Conservation (phyloP, 169 alveolate genomes). For the Eimeria acervulina region DNA sequence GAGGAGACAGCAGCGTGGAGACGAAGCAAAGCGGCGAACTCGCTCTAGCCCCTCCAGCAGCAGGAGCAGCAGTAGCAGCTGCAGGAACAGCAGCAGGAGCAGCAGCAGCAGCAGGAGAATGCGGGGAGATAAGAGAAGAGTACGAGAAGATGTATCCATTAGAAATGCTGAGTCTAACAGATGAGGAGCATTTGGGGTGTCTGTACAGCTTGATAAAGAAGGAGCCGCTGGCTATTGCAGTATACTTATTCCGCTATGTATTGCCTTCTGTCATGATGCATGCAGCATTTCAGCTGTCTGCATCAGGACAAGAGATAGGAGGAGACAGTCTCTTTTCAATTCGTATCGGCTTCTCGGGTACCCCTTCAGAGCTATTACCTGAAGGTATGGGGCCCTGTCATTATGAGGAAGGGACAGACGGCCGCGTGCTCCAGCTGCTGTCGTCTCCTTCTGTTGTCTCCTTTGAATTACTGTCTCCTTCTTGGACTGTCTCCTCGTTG, state of each 20-base stretch:
- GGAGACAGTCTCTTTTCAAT: slow-evolving; percentile 92
- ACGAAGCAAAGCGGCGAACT: not conserved
- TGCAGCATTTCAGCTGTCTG: slow-evolving; percentile 92
- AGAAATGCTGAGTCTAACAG: slow-evolving; percentile 91
- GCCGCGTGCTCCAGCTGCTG: slow-evolving; percentile 90
- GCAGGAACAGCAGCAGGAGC: slow-evolving; percentile 8
- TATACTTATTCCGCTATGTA: slow-evolving; percentile 89
- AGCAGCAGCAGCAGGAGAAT: slow-evolving; percentile 12
- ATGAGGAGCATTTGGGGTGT: slow-evolving; percentile 89
- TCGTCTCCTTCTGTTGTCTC: slow-evolving; percentile 88
- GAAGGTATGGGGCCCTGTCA: slow-evolving; percentile 92
- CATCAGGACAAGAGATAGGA: slow-evolving; percentile 95
- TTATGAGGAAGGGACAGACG: slow-evolving; percentile 94
- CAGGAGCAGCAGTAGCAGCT: not conserved
- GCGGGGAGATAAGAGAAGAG: not conserved
- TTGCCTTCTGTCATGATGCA: slow-evolving; percentile 93
- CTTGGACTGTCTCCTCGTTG: slow-evolving; percentile 76
- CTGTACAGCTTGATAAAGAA: slow-evolving; percentile 86
- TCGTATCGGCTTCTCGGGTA: slow-evolving; percentile 96
- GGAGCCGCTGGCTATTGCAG: slow-evolving; percentile 90
- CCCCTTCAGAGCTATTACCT: slow-evolving; percentile 96
- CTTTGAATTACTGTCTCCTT: slow-evolving; percentile 82
- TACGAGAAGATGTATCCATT: slow-evolving; percentile 86
- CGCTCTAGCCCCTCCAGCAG: not conserved
- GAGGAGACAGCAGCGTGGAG: not conserved